Conservation (phyloP, 2,329 filamentous ascomycete species). For the Monilinia aucupariae region DNA sequence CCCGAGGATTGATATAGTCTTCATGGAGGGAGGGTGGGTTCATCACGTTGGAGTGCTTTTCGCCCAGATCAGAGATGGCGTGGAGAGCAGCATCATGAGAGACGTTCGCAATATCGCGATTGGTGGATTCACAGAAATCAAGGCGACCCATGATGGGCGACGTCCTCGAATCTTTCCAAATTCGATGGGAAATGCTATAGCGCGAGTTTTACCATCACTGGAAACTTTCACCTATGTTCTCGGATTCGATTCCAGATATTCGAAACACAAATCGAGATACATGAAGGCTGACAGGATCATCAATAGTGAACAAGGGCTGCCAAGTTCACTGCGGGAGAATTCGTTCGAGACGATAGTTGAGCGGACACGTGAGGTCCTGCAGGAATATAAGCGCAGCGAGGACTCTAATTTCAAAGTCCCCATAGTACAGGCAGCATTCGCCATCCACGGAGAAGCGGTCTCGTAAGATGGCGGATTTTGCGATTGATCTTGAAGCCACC, state of each 20-base stretch:
- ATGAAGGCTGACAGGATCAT: not conserved
- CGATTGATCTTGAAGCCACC: too few species aligned
- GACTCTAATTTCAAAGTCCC: not conserved
- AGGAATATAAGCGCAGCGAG: not conserved
- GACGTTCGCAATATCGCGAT: constrained; percentile 1
- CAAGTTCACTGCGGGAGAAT: not conserved
- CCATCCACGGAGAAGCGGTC: not conserved
- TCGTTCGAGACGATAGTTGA: not conserved
- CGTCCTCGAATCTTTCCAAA: not conserved
- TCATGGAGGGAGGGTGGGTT: not conserved
- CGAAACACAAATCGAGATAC: not conserved
- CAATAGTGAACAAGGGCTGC: not conserved
- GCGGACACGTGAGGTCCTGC: not conserved
- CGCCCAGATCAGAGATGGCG: not conserved
- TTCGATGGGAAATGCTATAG: not conserved
- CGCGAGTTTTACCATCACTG: not conserved
- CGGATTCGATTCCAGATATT: not conserved
- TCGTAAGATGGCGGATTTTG: not conserved
- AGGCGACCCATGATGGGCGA: not conserved
- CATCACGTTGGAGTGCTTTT: not conserved
- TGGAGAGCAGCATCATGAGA: not conserved
- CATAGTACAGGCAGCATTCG: not conserved
- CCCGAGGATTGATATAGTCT: constrained; percentile 3
- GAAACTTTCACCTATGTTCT: not conserved
- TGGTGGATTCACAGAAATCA: not conserved